Conservation (phyloP, 2,329 filamentous ascomycete species). For the Xylariaceae sp. region DNA sequence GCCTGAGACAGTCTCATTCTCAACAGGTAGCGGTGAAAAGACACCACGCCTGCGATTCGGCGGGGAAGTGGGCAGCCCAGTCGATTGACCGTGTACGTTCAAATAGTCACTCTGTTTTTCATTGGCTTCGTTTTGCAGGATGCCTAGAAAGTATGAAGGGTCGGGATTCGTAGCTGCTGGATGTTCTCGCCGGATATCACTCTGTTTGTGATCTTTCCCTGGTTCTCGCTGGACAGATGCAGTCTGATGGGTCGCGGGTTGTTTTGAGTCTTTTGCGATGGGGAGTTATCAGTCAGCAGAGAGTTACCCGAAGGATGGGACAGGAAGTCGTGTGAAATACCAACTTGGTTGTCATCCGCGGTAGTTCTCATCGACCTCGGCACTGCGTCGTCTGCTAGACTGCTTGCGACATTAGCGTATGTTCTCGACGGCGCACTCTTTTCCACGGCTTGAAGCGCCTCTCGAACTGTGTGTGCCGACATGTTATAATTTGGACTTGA, state of each 20-base stretch:
- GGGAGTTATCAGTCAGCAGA: not conserved
- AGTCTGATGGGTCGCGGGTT: not conserved
- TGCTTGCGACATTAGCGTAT: too few relatives aligned
- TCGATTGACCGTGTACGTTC: too few relatives aligned
- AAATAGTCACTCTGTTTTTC: too few relatives aligned
- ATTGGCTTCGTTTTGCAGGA: too few relatives aligned
- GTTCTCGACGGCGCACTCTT: not conserved
- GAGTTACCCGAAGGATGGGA: not conserved
- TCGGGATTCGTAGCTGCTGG: not conserved
- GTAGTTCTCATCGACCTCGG: not conserved
- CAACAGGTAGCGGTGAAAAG: not conserved
- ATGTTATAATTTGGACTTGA: not conserved
- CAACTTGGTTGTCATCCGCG: not conserved
- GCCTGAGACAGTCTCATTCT: not conserved
- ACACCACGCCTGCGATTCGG: not conserved
- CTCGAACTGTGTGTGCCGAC: not conserved
- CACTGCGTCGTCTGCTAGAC: not conserved
- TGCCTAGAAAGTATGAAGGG: not conserved
- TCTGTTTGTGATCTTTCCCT: not conserved
- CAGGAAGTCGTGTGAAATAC: not conserved
- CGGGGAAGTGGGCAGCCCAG: too few relatives aligned
- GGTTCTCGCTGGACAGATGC: not conserved
- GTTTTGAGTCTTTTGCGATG: not conserved
- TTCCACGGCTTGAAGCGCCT: not conserved
- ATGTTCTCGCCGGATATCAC: not conserved